Evolutionary conservation across 2,329 filamentous ascomycete species (phyloP).

Genomic region (Cytospora piceae): DNA sequence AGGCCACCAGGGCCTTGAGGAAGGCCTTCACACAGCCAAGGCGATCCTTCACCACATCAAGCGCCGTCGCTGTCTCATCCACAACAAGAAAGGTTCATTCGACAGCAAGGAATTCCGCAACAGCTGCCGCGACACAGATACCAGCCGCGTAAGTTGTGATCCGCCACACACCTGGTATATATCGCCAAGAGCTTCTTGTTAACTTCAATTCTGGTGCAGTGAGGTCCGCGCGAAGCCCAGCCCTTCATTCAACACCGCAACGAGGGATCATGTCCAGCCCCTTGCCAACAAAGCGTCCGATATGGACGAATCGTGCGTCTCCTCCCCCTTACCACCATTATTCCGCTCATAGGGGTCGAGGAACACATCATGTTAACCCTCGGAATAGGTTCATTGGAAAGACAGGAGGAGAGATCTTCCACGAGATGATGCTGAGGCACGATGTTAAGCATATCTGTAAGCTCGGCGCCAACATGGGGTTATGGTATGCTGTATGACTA

Average conservation of each 20-base stretch:
- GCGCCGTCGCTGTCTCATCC: constrained; percentile 42
- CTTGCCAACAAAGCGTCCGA: constrained; percentile 65
- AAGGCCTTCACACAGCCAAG: constrained; percentile 39
- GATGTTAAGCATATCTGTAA: constrained; percentile 91
- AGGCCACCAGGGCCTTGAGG: constrained; percentile 52
- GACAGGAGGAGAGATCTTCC: constrained; percentile 95
- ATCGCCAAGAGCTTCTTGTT: constrained; percentile 31
- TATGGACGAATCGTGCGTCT: constrained; percentile 79
- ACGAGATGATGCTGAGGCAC: constrained; percentile 97
- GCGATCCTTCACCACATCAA: constrained; percentile 47
- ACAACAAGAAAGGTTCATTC: constrained; percentile 46
- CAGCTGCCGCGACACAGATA: constrained; percentile 52
- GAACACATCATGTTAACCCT: constrained; percentile 25
- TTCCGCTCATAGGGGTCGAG: constrained; percentile 27
- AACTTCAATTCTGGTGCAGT: constrained; percentile 42
- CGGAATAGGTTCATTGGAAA: constrained; percentile 80
- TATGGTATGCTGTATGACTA: constrained; percentile 31
- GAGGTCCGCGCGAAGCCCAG: constrained; percentile 63
- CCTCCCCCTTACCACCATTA: constrained; percentile 15
- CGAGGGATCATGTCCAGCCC: constrained; percentile 68
- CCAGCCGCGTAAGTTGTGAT: constrained; percentile 55
- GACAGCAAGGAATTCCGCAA: constrained; percentile 53
- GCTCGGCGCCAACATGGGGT: constrained; percentile 43
- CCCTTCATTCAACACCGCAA: constrained; percentile 60
- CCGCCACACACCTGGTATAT: constrained; percentile 21